Evolutionary conservation across 805 yeast genomes (phyloP).

Genomic region (Wickerhamomyces chambardii): DNA sequence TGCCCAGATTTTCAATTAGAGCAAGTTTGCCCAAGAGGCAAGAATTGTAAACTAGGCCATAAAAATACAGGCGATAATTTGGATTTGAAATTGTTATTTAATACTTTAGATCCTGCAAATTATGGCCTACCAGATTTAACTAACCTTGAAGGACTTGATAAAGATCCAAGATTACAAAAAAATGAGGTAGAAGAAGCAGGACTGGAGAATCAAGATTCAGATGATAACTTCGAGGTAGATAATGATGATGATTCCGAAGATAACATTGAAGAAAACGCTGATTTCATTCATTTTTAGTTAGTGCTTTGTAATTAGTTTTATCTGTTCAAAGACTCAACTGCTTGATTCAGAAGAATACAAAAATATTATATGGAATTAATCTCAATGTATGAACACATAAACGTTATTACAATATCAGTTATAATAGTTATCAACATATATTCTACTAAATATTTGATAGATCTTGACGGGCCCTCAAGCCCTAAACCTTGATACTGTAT

Average conservation of each 20-base stretch:
- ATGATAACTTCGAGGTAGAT: conserved; percentile 12
- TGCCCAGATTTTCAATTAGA: conserved; percentile 67
- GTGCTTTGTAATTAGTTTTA: background rate
- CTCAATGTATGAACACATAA: too few relatives aligned
- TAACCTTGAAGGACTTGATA: conserved; percentile 4
- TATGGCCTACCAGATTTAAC: conserved; percentile 16
- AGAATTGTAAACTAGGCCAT: conserved; percentile 46
- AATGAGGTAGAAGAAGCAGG: conserved; percentile 10
- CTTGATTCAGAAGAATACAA: background rate
- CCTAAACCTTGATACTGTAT: too few relatives aligned
- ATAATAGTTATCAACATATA: too few relatives aligned
- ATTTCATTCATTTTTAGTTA: conserved; percentile 15
- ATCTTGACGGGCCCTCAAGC: too few relatives aligned
- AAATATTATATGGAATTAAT: too few relatives aligned
- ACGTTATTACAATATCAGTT: too few relatives aligned
- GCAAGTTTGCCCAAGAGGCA: conserved; percentile 48
- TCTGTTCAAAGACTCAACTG: too few relatives aligned
- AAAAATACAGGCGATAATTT: conserved; percentile 18
- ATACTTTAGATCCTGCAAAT: conserved; percentile 9
- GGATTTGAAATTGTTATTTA: conserved; percentile 14
- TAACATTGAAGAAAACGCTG: conserved; percentile 15
- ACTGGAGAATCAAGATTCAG: conserved; percentile 6
- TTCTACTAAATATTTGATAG: too few relatives aligned
- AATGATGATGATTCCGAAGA: conserved; percentile 14
- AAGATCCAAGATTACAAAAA: conserved; percentile 14